Base-by-base conservation (phyloP, 2,329 filamentous ascomycete species). In the Neonectria magnoliae region DNA sequence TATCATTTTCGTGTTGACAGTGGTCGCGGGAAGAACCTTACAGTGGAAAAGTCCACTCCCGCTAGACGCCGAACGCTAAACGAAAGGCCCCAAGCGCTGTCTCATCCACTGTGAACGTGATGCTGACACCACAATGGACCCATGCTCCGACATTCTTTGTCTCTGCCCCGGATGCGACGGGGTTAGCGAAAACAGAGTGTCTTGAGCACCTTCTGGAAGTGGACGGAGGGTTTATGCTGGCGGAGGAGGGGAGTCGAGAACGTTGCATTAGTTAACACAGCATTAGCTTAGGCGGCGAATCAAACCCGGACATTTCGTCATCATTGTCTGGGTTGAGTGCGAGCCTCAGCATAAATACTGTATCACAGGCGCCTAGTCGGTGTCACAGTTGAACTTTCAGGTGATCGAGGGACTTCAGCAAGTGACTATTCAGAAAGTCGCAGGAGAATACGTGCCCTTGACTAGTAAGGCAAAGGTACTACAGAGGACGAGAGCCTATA, bases 261-360 rank as follows among this genome's bases (percentile, higher is more conserved):
- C 33, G 55, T 57, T 42, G 27, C 22, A 11, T 38, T 20, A 31
- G 18, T 33, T 50, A 42, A 58, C 45, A 20, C 31, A 60, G 47
- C 57, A 44, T 29, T 52, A 38, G 53, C n/a, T 14, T 33, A 29
- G 50, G 50, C 68, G 42, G 31, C 71, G 62, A 73, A 73, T 73
- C 66, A 72, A 55, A 47, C 36, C 50, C 10, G 27, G 13, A 18
- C 54, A 36, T 71, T 71, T 73, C 47, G 69, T 73, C 62, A 71
- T 72, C 69, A 50, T 22, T 29, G 9, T 10, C 29, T 29, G 33
- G 47, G 58, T 27, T 29, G 50, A 56, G 51, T 58, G 61, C 33
- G 47, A 58, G 61, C 61, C 57, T 60, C 56, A 51, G 42, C 16
- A 31, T 11, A n/a, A n/a, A 41, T 41, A 41, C 36, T 41, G 50